Conservation (phyloP, 306 rosid genomes). For the Leucaena leucocephala region DNA sequence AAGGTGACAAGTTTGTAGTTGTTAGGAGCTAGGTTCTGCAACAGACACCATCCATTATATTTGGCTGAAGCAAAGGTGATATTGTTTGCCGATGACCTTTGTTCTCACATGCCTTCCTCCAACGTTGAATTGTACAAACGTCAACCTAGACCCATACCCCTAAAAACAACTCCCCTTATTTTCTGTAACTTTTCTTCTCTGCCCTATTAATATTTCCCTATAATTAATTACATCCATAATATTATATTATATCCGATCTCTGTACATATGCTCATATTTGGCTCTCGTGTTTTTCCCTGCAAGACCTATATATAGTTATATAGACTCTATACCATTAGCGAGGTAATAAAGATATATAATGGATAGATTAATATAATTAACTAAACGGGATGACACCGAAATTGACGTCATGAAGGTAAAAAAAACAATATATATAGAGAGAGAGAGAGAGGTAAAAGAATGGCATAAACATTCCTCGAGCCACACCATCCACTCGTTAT, state of each 20-base stretch:
- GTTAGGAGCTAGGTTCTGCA: neutral
- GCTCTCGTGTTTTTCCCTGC: neutral
- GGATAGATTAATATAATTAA: slow-evolving; percentile 9
- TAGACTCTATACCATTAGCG: too few species aligned
- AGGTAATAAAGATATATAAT: too few species aligned
- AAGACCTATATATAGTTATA: neutral
- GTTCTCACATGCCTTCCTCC: slow-evolving; percentile 12
- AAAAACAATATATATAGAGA: neutral
- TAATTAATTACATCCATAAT: neutral
- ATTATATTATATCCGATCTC: neutral
- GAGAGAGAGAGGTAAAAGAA: slow-evolving; percentile 25
- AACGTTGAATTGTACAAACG: slow-evolving; percentile 29
- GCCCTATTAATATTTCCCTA: neutral
- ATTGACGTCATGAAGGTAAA: neutral
- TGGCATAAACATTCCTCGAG: slow-evolving; percentile 54
- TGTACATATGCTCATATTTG: neutral
- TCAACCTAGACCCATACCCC: slow-evolving; percentile 38
- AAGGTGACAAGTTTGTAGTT: slow-evolving; percentile 6
- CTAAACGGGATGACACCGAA: neutral
- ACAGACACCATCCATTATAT: slow-evolving; percentile 1
- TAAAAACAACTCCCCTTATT: slow-evolving; percentile 39
- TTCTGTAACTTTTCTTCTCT: slow-evolving; percentile 2
- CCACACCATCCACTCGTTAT: slow-evolving; percentile 42
- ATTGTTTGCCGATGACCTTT: neutral
- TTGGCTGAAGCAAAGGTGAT: slow-evolving; percentile 16